Evolutionary conservation across 163 green algal species (phyloP), one percentile per base, ranked within the genome.

Genomic region (Chlorella variabilis): DNA sequence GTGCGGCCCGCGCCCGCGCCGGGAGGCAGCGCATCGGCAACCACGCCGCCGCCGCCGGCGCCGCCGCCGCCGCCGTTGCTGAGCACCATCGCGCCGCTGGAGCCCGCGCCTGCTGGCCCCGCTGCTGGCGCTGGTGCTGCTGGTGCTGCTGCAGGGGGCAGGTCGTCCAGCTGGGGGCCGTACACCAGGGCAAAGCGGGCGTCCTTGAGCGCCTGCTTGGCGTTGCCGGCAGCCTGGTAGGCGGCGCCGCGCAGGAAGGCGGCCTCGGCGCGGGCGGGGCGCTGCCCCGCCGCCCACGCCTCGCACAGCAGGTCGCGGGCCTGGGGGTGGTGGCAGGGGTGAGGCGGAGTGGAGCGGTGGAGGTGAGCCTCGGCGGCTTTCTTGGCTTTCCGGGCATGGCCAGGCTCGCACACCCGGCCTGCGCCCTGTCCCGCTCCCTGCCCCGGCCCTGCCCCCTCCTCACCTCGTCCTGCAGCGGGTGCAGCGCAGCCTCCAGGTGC

Each of bases 121-220:
- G 39, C 38, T 58, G 38, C 39, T 29, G 6, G 3, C 25, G 8
- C 21, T 23, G 36, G 21, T 9, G 23, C 13, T 23, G 2, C 36
- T 8, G 17, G 9, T 65, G n/a, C 29, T 36, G 38, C 25, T 15
- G 4, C 27, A 11, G n/a, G 27, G 21, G 49, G 27, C 25, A 27
- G 29, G 63, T 15, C 66, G 3, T 49, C 41, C 38, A 73, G 75
- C 66, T 77, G 66, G 0, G 86, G 87, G 6, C 81, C 84, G 56
- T 90, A 90, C 20, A 76, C 75, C 21, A 89, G 39, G 0, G 85
- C 88, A 18, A 86, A 38, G 36, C 65, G 69, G 1, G 78, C 77
- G 73, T 92, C 89, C 63, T 78, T 79, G 58, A 84, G n/a, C 9
- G 78, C 83, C 71, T 90, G 85, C n/a, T 48, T 69, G 3, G 49